Evolutionary conservation across 768 basidiomycete genomes (phyloP).

Genomic region (Leucosporidium scottii): DNA sequence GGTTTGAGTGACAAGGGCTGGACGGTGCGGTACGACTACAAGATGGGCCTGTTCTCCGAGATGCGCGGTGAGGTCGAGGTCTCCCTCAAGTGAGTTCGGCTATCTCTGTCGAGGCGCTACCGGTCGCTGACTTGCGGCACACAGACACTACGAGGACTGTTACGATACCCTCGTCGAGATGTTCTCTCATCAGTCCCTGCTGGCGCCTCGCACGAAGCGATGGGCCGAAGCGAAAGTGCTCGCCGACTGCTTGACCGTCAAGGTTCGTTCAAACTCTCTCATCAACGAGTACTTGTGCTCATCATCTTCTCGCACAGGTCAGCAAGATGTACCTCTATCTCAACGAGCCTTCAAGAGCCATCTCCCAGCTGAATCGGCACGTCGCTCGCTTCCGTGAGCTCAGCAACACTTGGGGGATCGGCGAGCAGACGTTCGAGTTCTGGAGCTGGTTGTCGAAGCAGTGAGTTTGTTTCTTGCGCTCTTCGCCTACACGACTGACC

Average conservation of each 20-base stretch:
- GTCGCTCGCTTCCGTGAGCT: slow-evolving; percentile 78
- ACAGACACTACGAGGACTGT: slow-evolving; percentile 88
- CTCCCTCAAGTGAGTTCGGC: slow-evolving; percentile 66
- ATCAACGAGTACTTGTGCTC: background rate
- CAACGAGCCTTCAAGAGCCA: slow-evolving; percentile 69
- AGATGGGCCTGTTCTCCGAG: slow-evolving; percentile 93
- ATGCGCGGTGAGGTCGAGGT: slow-evolving; percentile 87
- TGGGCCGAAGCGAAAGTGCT: slow-evolving; percentile 99
- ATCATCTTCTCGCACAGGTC: slow-evolving; percentile 52
- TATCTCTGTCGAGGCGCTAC: slow-evolving; percentile 14
- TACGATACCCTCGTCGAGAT: slow-evolving; percentile 75
- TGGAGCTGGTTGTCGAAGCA: slow-evolving; percentile 96
- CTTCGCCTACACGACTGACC: too few relatives aligned
- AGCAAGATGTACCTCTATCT: slow-evolving; percentile 87
- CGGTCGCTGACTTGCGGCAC: slow-evolving; percentile 3
- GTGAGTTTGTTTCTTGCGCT: slow-evolving; percentile 57
- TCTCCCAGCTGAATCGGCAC: slow-evolving; percentile 78
- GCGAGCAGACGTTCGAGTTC: slow-evolving; percentile 91
- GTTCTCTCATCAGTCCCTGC: slow-evolving; percentile 72
- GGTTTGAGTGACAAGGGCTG: slow-evolving; percentile 65
- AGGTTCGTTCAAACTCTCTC: slow-evolving; percentile 49
- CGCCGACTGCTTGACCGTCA: slow-evolving; percentile 84
- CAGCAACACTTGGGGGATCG: slow-evolving; percentile 80
- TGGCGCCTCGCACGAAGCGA: slow-evolving; percentile 87
- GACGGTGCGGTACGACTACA: slow-evolving; percentile 95